Evolutionary conservation across 148 eudicot genomes (phyloP), one percentile per base, ranked within the genome.

Genomic region (Camellia sinensis): DNA sequence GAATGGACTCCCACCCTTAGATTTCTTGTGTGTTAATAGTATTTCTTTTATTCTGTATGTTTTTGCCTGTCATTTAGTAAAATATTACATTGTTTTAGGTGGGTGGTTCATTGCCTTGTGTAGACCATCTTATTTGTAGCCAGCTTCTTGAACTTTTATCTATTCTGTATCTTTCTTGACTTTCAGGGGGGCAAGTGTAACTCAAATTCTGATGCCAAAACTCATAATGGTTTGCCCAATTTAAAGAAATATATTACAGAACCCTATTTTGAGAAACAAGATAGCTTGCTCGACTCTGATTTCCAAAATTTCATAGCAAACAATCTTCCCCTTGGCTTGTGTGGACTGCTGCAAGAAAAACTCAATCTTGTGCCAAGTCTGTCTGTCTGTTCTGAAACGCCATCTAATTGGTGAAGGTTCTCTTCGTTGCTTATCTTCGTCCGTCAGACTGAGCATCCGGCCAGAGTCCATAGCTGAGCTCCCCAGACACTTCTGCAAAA

Each of bases 361-460:
- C 79, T 67, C 64, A 50, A 80, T 54, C 17, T 63, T 66, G 19
- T 71, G 67, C 83, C 82, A 43, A 68, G 29, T 65, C 73, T 85
- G 67, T 83, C 1, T 29, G 37, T 29, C 86, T 66, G 59, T 71
- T 79, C 66, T 84, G 81, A 84, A 82, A 41, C 89, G 90, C 44
- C 75, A 45, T 78, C 78, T 96, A 46, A 89, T 85, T 83, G 98
- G 99, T 44, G 99, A 96, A 85, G 97, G 99, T 67, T 89, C 97
- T 70, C 99, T 93, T 87, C 97, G 98, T 48, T 85, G 57, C 70
- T 77, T 96, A 45, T 85, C 84, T 80, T 83, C 92, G 68, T 81
- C 90, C 45, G 73, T 95, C 63, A 84, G 64, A 81, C 69, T 90
- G 54, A 80, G 84, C 67, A 45, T 87, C 80, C 85, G 74, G n/a